phyloP scores from a whole-genome alignment of 352 stramenopile genomes.

The Globisporangium spiculum region DNA sequence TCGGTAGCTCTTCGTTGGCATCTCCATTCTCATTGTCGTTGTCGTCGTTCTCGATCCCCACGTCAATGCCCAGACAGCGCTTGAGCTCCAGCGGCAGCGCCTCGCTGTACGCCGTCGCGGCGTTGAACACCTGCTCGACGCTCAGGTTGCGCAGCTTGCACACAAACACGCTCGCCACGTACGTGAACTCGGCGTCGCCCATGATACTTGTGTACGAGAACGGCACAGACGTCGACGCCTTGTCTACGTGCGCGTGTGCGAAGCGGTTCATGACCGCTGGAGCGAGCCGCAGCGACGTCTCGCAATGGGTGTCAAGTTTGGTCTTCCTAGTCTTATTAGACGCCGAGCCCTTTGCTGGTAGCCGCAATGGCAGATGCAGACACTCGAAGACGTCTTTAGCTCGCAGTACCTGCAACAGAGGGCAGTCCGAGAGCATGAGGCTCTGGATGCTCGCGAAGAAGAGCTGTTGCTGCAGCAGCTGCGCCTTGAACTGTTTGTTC shows the following conservation, averaged over 20 bases:
- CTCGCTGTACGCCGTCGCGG: constrained; percentile 34
- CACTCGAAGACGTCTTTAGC: constrained; percentile 52
- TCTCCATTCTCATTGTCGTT: neutral
- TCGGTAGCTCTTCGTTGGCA: neutral
- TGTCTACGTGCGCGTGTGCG: constrained; percentile 25
- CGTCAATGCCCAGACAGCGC: constrained; percentile 26
- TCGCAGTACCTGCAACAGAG: constrained; percentile 34
- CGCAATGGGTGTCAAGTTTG: constrained; percentile 31
- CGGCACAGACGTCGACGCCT: constrained; percentile 24
- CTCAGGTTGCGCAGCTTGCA: constrained; percentile 38
- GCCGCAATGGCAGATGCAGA: constrained; percentile 32
- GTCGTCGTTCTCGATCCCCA: constrained; percentile 10
- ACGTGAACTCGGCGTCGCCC: constrained; percentile 41
- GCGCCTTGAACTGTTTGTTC: constrained; percentile 45
- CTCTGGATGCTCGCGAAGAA: constrained; percentile 49
- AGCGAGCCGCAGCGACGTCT: constrained; percentile 26
- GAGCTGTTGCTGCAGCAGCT: constrained; percentile 59
- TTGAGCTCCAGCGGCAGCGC: constrained; percentile 34
- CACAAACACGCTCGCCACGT: constrained; percentile 49
- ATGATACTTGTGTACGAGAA: constrained; percentile 62
- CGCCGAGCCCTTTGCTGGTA: constrained; percentile 14
- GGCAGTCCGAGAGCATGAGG: constrained; percentile 41
- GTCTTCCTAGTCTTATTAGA: constrained; percentile 5
- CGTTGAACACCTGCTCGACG: constrained; percentile 30
- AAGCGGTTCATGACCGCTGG: constrained; percentile 43